phyloP scores from a whole-genome alignment of 805 yeast genomes.

The baker's yeast (Saccharomyces cerevisiae) region DNA sequence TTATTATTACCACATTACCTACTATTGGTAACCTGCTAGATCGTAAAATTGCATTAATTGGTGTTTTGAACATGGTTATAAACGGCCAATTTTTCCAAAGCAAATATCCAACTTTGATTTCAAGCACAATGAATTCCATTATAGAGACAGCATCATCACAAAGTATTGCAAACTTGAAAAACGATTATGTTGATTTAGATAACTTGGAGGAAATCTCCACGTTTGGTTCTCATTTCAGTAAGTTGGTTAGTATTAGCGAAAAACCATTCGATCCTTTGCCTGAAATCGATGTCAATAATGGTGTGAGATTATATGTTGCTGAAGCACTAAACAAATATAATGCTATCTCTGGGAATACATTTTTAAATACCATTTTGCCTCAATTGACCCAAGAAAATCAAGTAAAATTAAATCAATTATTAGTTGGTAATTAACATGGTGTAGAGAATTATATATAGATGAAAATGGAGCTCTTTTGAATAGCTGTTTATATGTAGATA shows the following conservation, averaged over 20 bases:
- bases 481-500: conserved; percentile 10
- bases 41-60: conserved; percentile 46
- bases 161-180: conserved; percentile 32
- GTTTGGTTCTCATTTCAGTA: conserved; percentile 82
- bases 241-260: conserved; percentile 52
- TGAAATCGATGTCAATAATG: conserved; percentile 32
- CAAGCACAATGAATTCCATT: conserved; percentile 38
- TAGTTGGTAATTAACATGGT: conserved; percentile 3
- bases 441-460: neutral
- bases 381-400: conserved; percentile 24
- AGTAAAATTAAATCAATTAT: conserved; percentile 19
- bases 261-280: conserved; percentile 67
- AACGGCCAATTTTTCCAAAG: conserved; percentile 30
- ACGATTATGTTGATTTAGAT: conserved; percentile 33
- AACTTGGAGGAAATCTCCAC: conserved; percentile 66
- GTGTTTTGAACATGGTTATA: conserved; percentile 40
- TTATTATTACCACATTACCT: conserved; percentile 35
- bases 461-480: neutral
- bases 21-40: conserved; percentile 44
- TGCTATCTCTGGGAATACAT: conserved; percentile 11
- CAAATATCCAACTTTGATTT: conserved; percentile 35
- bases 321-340: conserved; percentile 18
- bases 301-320: conserved; percentile 18
- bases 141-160: conserved; percentile 33
- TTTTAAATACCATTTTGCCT: conserved; percentile 16